Evolutionary conservation across 176 grass and related monocot genomes (phyloP), one percentile per base, ranked within the genome.

Genomic region (Bonia amplexicaulis): DNA sequence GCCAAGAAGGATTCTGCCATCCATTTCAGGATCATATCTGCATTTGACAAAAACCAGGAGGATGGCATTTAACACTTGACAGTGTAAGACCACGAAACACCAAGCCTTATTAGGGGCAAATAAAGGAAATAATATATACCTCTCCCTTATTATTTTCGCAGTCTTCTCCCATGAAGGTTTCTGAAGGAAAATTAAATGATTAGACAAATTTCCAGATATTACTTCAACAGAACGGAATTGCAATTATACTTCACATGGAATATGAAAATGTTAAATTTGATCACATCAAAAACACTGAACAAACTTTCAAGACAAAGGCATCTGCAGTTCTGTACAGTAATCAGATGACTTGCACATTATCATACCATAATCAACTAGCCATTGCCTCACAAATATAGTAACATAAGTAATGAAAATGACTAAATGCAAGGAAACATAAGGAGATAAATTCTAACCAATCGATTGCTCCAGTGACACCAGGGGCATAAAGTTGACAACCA

Each of bases 141-240:
- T 99, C 74, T 99, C 91, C 81, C 86, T 92, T 51, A 99, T 94
- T 94, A 99, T 92, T 83, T 91, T 92, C 0, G 93, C 93, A 73
- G 93, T 82, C 77, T 88, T 99, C 76, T 99, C 97, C 97, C 97
- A 99, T 11, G 97, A 94, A 80, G 97, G 93, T 99, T 96, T 99
- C 97, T 99, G 82, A 67, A 79, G 61, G 20, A 84, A 87, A 76
- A 59, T 51, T 35, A 69, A 57, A 39, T 68, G 37, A 63, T 82
- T 42, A 87, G 42, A 88, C 55, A 87, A 26, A 67, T 78, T 55
- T 57, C 7, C 26, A 66, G 13, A 77, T 71, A 80, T 66, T 74
- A 48, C 20, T 61, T 80, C 61, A 75, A 80, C 10, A 85, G 23
- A 82, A 80, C 7, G 31, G 1, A 73, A 77, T 47, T 15, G 31